phyloP scores from a whole-genome alignment of 139 green algal genomes.

The Chlamydomonas sphaeroides region DNA sequence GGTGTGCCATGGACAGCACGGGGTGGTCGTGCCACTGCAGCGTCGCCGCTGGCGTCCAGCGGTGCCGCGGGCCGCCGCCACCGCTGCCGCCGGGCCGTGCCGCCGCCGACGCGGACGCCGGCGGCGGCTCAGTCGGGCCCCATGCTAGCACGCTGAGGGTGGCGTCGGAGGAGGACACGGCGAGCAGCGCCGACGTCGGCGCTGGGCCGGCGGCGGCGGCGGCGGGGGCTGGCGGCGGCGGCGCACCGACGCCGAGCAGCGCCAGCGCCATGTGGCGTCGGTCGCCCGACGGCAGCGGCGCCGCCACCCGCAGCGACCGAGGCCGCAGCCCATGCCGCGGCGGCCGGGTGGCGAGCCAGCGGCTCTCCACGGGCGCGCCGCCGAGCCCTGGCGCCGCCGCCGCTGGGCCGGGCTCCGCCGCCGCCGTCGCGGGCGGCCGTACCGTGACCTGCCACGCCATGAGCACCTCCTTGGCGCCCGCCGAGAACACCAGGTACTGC shows the following conservation, averaged over 20 bases:
- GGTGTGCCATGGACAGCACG: constrained; percentile 12
- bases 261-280: constrained; percentile 20
- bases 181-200: background rate
- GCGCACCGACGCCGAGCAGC: background rate
- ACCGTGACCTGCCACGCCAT: constrained; percentile 29
- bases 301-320: background rate
- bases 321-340: constrained; percentile 22
- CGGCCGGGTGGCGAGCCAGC: constrained; percentile 19
- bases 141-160: background rate
- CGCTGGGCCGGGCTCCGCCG: too few relatives aligned
- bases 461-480: constrained; percentile 35
- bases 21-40: constrained; percentile 14
- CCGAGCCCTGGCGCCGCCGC: background rate
- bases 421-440: background rate
- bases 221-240: too few relatives aligned
- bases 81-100: too few relatives aligned
- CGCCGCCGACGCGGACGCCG: background rate
- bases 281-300: background rate
- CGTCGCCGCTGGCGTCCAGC: background rate
- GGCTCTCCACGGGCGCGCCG: background rate
- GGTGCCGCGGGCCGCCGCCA: background rate
- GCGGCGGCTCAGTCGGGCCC: background rate
- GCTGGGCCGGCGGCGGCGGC: too few relatives aligned
- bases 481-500: constrained; percentile 20
- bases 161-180: constrained; percentile 28